Percentiles rank a stretch among this genome's conserved stretches.
phyloP scores from a whole-genome alignment of 2,329 filamentous ascomycete genomes.

The Hawksworthiomyces lignivorus region DNA sequence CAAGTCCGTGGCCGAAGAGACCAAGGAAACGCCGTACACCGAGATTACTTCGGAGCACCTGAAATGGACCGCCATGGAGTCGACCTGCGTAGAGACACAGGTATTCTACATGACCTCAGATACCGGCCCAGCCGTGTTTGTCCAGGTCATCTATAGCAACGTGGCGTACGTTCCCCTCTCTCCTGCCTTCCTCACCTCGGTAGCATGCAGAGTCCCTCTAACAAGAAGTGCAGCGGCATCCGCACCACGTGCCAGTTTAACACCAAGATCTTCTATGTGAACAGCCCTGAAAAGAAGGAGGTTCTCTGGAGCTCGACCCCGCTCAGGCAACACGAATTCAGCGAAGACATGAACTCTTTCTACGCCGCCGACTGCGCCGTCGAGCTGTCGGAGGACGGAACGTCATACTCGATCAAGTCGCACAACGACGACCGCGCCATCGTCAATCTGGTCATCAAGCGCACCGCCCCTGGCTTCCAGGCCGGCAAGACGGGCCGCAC shows the following conservation, averaged over 20 bases:
- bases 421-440: slow-evolving; percentile 71
- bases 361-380: slow-evolving; percentile 80
- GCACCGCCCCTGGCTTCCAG: slow-evolving; percentile 71
- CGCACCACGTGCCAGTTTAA: slow-evolving; percentile 91
- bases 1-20: slow-evolving; percentile 74
- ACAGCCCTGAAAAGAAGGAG: slow-evolving; percentile 59
- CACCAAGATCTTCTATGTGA: slow-evolving; percentile 79
- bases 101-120: slow-evolving; percentile 86
- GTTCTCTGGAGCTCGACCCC: slow-evolving; percentile 79
- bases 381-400: slow-evolving; percentile 78
- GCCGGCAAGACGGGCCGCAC: slow-evolving; percentile 77
- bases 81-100: slow-evolving; percentile 89
- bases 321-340: slow-evolving; percentile 73
- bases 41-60: slow-evolving; percentile 70
- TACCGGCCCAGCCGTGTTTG: slow-evolving; percentile 66
- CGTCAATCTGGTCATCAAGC: slow-evolving; percentile 78
- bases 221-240: slow-evolving; percentile 70
- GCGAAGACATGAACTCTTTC: slow-evolving; percentile 73
- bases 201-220: too few species aligned
- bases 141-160: slow-evolving; percentile 96
- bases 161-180: slow-evolving; percentile 60
- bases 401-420: slow-evolving; percentile 81
- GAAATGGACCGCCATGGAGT: slow-evolving; percentile 73
- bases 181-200: too few species aligned
- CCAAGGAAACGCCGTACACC: slow-evolving; percentile 69